Evolutionary conservation across 1,284 basidiomycete genomes (phyloP), one percentile per base, ranked within the genome.

Genomic region (Malassezia sympodialis): DNA sequence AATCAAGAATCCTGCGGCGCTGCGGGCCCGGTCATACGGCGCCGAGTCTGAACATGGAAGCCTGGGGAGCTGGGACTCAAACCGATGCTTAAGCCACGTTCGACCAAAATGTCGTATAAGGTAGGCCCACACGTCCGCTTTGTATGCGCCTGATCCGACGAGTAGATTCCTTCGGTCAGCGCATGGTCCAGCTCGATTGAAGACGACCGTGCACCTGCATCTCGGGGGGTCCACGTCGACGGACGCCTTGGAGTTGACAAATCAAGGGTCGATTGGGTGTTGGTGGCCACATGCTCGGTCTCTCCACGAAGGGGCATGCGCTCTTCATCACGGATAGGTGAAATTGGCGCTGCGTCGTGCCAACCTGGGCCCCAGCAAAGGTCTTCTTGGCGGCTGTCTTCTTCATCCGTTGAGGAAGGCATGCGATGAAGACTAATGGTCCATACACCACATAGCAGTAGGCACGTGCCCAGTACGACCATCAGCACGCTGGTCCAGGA

Each of bases 381-480:
- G 31, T 26, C 21, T 8, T 52, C 42, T 10, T n/a, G 14, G 24
- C 44, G 46, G 1, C 12, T 43, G 42, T 59, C 60, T 8, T 31
- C 54, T 19, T 53, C 61, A 11, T 52, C 48, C 19, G 51, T 54
- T 6, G 17, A 47, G 8, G 60, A 51, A 44, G 55, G 50, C 19
- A 24, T 12, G 21, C 53, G 56, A 21, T 70, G 68, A 53, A 79
- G 67, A 4, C 77, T 78, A 42, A 96, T 87, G 19, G 88, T 82
- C 86, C 89, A 94, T 0, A 96, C 90, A 2, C 90, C 91, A 1
- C 82, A 80, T 8, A 96, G 81, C 1, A 96, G 80, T 4, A 91
- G 75, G 10, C 81, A 76, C 27, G 90, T 90, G 1, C 91, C 91
- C 1, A 90, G 62, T 1, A 81, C 79, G 47, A 96, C 87, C 24